Conservation (phyloP, 2,329 filamentous ascomycete species). For the Cercospora canescens region DNA sequence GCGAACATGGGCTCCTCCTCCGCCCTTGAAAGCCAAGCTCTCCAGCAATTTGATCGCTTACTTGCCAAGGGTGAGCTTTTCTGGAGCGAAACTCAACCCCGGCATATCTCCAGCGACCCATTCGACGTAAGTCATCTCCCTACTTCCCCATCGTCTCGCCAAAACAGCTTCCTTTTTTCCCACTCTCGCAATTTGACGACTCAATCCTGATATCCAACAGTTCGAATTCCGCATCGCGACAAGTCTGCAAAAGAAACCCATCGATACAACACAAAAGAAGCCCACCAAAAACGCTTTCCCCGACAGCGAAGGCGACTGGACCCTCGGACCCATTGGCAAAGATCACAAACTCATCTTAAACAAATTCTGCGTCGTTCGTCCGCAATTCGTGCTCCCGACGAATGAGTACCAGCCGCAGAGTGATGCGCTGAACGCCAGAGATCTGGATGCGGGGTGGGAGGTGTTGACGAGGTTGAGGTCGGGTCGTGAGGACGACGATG, state of each 20-base stretch:
- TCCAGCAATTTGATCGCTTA: constrained; percentile 17
- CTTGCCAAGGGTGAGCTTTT: constrained; percentile 10
- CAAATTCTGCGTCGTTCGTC: constrained; percentile 40
- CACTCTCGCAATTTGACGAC: not conserved
- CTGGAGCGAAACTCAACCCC: constrained; percentile 8
- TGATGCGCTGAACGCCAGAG: constrained; percentile 39
- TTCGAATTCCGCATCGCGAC: constrained; percentile 20
- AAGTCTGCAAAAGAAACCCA: constrained; percentile 18
- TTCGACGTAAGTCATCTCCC: constrained; percentile 1
- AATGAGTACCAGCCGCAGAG: constrained; percentile 40
- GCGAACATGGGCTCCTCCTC: not conserved
- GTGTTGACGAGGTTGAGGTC: constrained; percentile 33
- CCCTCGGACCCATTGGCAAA: constrained; percentile 31
- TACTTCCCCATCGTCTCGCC: not conserved
- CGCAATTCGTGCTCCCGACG: constrained; percentile 43
- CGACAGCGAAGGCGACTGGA: constrained; percentile 27
- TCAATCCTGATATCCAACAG: not conserved
- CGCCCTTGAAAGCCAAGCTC: constrained; percentile 10
- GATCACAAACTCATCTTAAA: constrained; percentile 40
- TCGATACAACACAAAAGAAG: constrained; percentile 10
- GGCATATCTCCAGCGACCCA: not conserved
- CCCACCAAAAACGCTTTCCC: constrained; percentile 15
- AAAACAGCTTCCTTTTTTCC: not conserved
- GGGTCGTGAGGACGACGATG: not conserved
- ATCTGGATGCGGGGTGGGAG: constrained; percentile 42